phyloP scores from a whole-genome alignment of 805 yeast species.

The Lipomyces japonicus region DNA sequence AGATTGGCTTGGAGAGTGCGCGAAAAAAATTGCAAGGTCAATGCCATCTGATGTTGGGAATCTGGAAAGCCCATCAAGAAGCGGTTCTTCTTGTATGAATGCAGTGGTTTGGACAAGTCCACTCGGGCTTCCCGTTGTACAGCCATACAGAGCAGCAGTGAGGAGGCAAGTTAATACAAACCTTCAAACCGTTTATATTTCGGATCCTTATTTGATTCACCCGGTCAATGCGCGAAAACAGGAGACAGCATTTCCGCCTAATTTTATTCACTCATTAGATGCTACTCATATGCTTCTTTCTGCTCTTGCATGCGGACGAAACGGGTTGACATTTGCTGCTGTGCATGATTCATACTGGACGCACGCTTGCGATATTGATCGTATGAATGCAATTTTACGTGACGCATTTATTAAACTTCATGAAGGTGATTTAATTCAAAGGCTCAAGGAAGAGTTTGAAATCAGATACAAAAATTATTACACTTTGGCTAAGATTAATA shows the following conservation, averaged over 20 bases:
- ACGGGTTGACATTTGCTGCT: constrained; percentile 74
- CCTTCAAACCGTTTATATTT: constrained; percentile 78
- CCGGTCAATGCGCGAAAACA: constrained; percentile 88
- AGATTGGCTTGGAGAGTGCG: constrained; percentile 91
- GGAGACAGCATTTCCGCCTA: constrained; percentile 91
- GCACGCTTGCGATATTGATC: constrained; percentile 78
- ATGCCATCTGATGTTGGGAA: constrained; percentile 42
- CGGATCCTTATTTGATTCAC: constrained; percentile 80
- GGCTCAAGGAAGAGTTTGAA: constrained; percentile 73
- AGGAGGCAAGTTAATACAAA: constrained; percentile 71
- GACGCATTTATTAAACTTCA: constrained; percentile 78
- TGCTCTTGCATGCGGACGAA: constrained; percentile 68
- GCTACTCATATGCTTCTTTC: constrained; percentile 95
- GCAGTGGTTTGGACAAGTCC: constrained; percentile 98
- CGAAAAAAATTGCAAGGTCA: constrained; percentile 73
- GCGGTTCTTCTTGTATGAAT: constrained; percentile 56
- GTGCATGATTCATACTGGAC: constrained; percentile 99
- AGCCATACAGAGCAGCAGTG: constrained; percentile 77
- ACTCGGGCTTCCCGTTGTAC: constrained; percentile 90
- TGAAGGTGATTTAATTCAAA: constrained; percentile 63
- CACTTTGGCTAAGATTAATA: constrained; percentile 55
- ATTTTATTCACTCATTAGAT: constrained; percentile 89
- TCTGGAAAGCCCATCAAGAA: constrained; percentile 25
- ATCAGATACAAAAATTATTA: constrained; percentile 71
- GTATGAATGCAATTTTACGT: constrained; percentile 66